phyloP scores from a whole-genome alignment of 352 stramenopile genomes.

The Globisporangium irregulare region DNA sequence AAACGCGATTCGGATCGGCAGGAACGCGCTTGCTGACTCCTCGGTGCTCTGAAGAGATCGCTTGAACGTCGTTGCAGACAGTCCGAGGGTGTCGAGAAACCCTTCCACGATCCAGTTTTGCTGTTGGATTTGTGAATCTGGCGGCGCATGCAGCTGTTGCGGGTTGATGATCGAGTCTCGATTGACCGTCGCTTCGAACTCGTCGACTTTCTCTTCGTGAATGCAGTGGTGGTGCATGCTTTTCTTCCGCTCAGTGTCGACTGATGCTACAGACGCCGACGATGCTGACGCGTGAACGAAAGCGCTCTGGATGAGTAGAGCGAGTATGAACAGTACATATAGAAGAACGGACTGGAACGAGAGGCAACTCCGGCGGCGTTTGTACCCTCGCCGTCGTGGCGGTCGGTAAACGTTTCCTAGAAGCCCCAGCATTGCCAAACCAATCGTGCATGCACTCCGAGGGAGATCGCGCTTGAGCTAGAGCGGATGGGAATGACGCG shows the following conservation, averaged over 20 bases:
- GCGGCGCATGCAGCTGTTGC: slow-evolving; percentile 19
- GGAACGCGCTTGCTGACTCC: slow-evolving; percentile 31
- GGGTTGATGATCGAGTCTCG: slow-evolving; percentile 27
- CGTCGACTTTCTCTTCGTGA: slow-evolving; percentile 59
- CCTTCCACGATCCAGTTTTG: slow-evolving; percentile 28
- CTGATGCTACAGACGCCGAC: background rate
- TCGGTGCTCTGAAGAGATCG: slow-evolving; percentile 10
- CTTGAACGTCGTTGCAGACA: slow-evolving; percentile 15
- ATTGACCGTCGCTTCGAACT: slow-evolving; percentile 48
- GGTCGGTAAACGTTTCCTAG: background rate
- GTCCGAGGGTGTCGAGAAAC: slow-evolving; percentile 44
- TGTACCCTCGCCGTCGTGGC: background rate
- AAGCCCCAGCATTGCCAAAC: background rate
- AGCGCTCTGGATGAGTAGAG: background rate
- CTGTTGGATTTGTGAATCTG: slow-evolving; percentile 16
- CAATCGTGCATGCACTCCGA: background rate
- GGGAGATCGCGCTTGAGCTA: background rate
- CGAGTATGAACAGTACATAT: background rate
- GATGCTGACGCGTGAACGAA: background rate
- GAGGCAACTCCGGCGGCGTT: background rate
- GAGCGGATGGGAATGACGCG: background rate
- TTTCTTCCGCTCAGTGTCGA: background rate
- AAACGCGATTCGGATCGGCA: slow-evolving; percentile 76
- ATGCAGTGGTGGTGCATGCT: slow-evolving; percentile 48
- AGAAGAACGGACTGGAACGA: background rate